These are phyloP conservation scores for Eimeria acervulina DNA, from an alignment of 169 alveolate genomes.

Conservation along the genomic window DNA sequence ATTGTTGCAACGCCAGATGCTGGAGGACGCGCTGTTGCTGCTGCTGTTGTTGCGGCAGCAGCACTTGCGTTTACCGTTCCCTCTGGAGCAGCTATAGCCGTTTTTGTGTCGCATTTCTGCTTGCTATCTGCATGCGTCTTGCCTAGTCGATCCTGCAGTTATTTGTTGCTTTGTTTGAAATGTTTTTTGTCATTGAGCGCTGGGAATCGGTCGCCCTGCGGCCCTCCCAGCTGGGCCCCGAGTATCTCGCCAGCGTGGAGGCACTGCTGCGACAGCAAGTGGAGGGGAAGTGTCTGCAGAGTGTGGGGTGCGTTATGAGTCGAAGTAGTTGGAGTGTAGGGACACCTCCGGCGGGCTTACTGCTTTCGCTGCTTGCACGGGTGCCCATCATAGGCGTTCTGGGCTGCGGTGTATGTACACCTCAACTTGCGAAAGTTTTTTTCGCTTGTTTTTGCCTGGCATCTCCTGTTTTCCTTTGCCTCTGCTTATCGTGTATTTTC, in stretches of 20 bases:
- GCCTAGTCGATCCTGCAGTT: too few species aligned
- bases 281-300: constrained; percentile 90
- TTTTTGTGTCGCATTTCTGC: neutral
- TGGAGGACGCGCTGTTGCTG: neutral
- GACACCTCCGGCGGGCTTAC: neutral
- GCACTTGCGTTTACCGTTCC: neutral
- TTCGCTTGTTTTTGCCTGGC: constrained; percentile 51
- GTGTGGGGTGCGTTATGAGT: constrained; percentile 34
- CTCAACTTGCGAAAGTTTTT: too few species aligned
- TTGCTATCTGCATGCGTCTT: neutral
- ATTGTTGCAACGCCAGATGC: neutral
- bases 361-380: neutral
- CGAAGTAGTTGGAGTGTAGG: neutral
- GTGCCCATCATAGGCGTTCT: neutral
- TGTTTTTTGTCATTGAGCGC: constrained; percentile 95
- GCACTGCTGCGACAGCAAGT: constrained; percentile 94
- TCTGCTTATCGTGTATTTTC: neutral
- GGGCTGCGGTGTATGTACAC: constrained; percentile 31
- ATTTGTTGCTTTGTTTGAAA: constrained; percentile 38
- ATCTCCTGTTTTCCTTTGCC: neutral
- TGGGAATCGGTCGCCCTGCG: constrained; percentile 94
- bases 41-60: constrained; percentile 62
- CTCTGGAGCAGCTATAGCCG: neutral
- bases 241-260: constrained; percentile 92
- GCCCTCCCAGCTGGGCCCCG: constrained; percentile 95